A percentile compares a stretch with the other conserved stretches of the same genome.
Evolutionary conservation across 75 land plant species (phyloP).

Genomic region (Sequoiadendron giganteum): DNA sequence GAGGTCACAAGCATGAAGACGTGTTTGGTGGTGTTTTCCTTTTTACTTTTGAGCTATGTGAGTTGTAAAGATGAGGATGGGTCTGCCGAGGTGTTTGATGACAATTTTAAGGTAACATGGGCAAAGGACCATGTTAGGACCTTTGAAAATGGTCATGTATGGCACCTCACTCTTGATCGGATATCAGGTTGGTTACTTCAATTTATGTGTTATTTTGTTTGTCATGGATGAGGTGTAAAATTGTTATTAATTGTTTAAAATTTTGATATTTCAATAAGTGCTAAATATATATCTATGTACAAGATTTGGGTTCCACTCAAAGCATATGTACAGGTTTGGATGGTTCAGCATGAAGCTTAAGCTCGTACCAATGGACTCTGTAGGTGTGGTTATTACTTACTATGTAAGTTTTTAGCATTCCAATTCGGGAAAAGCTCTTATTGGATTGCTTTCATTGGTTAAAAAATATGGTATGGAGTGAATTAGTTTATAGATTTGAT

Average conservation of each 20-base stretch:
- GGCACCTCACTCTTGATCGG: conserved; percentile 65
- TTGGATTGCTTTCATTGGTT: background rate
- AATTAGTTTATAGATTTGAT: no score
- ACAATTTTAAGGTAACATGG: conserved; percentile 58
- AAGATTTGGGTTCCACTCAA: conserved; percentile 84
- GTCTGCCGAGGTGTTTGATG: conserved; percentile 28
- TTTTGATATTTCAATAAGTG: background rate
- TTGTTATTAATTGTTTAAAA: no score
- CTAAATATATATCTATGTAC: background rate
- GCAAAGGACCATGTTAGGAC: conserved; percentile 64
- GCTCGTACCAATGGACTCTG: conserved; percentile 82
- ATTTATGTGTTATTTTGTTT: no score
- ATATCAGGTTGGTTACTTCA: conserved; percentile 42
- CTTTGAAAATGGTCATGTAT: conserved; percentile 61
- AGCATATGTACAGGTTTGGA: conserved; percentile 67
- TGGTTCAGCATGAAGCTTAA: conserved; percentile 94
- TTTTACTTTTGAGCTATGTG: conserved; percentile 1
- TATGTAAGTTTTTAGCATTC: conserved; percentile 44
- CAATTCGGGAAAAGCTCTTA: background rate
- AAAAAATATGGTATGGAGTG: background rate
- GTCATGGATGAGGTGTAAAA: no score
- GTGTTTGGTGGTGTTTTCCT: background rate
- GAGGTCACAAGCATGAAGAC: background rate
- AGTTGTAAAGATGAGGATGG: background rate
- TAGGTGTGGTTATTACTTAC: conserved; percentile 79